Evolutionary conservation across 139 green algal genomes (phyloP).

Genomic region (Volvox reticuliferus): DNA sequence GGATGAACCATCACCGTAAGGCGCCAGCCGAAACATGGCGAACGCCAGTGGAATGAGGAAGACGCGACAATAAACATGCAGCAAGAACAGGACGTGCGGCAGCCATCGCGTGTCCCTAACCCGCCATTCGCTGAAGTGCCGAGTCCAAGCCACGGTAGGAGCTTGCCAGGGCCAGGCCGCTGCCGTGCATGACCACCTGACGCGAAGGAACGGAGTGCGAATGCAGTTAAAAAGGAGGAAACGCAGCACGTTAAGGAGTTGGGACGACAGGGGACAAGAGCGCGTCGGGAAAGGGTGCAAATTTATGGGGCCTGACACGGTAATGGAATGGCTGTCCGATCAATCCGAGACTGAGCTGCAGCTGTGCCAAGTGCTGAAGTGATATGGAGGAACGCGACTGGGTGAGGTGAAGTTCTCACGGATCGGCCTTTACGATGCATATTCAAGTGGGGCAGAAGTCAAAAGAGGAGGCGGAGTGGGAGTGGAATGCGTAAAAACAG

Average conservation of each 20-base stretch:
- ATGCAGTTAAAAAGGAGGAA: neutral
- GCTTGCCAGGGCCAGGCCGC: neutral
- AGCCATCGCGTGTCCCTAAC: neutral
- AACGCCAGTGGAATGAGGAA: no score
- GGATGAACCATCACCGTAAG: no score
- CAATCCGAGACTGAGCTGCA: neutral
- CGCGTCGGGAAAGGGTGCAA: no score
- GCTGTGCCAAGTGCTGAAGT: neutral
- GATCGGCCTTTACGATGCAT: no score
- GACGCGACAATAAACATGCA: no score
- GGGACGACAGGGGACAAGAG: neutral
- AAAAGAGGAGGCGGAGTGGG: neutral
- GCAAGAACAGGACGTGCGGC: neutral
- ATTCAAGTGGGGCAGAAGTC: no score
- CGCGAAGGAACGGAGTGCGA: neutral
- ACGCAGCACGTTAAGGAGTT: neutral
- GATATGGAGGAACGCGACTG: neutral
- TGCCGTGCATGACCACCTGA: conserved; percentile 8
- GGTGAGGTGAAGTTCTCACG: neutral
- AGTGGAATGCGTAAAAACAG: neutral
- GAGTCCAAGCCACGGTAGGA: neutral
- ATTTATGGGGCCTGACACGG: neutral
- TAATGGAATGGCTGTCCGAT: neutral
- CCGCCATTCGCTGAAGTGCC: neutral
- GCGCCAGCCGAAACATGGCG: no score